phyloP scores from a whole-genome alignment of 2,329 filamentous ascomycete genomes.

The Akanthomyces muscarius region DNA sequence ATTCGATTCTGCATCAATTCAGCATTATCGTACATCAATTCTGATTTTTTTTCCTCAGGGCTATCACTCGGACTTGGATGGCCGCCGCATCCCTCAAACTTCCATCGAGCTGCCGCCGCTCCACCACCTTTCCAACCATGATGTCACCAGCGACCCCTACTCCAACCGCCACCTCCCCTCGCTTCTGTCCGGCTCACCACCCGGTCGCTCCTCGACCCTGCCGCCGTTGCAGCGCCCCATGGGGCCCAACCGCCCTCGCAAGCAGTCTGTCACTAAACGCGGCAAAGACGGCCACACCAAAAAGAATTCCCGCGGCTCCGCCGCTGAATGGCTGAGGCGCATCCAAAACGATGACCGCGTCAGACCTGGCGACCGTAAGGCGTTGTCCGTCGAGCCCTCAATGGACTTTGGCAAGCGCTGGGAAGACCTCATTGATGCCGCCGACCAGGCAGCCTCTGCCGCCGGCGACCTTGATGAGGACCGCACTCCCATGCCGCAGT shows the following conservation, averaged over 20 bases:
- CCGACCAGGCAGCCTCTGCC: conserved; percentile 67
- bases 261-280: conserved; percentile 80
- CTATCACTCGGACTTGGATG: conserved; percentile 68
- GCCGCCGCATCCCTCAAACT: conserved; percentile 58
- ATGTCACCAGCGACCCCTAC: conserved; percentile 71
- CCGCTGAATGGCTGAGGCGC: conserved; percentile 60
- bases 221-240: conserved; percentile 75
- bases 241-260: conserved; percentile 69
- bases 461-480: conserved; percentile 90
- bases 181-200: conserved; percentile 75
- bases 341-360: conserved; percentile 61
- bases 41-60: conserved; percentile 39
- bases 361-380: conserved; percentile 69
- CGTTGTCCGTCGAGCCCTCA: conserved; percentile 79
- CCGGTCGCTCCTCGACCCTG: conserved; percentile 81
- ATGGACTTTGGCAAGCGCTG: conserved; percentile 83
- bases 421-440: conserved; percentile 95
- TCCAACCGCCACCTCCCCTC: conserved; percentile 69
- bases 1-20: not conserved
- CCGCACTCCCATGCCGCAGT: conserved; percentile 72
- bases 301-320: conserved; percentile 66
- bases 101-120: conserved; percentile 72
- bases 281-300: conserved; percentile 71
- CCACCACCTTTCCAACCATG: conserved; percentile 46
- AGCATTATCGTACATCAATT: not conserved